phyloP scores from a whole-genome alignment of 805 yeast genomes.

The Sungouiozyma intestinalis region DNA sequence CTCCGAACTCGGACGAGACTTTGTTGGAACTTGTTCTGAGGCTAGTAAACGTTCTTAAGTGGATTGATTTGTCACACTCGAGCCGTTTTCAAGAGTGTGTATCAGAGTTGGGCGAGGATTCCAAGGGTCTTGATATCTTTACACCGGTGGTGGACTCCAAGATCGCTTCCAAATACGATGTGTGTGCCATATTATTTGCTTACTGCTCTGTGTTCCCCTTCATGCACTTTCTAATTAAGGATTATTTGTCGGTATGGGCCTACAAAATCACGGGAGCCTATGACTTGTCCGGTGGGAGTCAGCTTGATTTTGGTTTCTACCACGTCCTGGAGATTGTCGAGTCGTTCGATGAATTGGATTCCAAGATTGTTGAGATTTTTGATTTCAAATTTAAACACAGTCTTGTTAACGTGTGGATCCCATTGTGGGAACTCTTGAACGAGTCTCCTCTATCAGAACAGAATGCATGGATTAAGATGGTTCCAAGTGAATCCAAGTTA shows the following conservation, averaged over 20 bases:
- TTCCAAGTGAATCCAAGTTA: constrained; percentile 8
- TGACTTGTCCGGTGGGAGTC: neutral
- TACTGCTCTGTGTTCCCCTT: constrained; percentile 13
- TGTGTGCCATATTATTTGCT: constrained; percentile 13
- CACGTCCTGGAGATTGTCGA: constrained; percentile 11
- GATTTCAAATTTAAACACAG: constrained; percentile 7
- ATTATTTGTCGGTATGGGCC: constrained; percentile 9
- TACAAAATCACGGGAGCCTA: neutral
- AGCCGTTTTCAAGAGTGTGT: neutral
- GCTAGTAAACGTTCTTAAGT: neutral
- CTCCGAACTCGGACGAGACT: neutral
- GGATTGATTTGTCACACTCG: neutral
- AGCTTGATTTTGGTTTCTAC: constrained; percentile 10
- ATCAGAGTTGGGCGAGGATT: neutral
- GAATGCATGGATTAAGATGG: neutral
- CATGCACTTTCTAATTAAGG: constrained; percentile 10
- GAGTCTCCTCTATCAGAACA: neutral
- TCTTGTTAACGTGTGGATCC: constrained; percentile 15
- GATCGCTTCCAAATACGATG: neutral
- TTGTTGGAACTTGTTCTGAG: neutral
- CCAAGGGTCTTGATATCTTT: neutral
- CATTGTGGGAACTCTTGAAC: constrained; percentile 10
- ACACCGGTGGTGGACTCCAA: neutral
- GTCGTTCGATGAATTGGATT: constrained; percentile 9
- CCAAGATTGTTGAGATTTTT: constrained; percentile 6